Conservation (phyloP, 1,284 basidiomycete genomes). For the Ceratobasidium sp. region DNA sequence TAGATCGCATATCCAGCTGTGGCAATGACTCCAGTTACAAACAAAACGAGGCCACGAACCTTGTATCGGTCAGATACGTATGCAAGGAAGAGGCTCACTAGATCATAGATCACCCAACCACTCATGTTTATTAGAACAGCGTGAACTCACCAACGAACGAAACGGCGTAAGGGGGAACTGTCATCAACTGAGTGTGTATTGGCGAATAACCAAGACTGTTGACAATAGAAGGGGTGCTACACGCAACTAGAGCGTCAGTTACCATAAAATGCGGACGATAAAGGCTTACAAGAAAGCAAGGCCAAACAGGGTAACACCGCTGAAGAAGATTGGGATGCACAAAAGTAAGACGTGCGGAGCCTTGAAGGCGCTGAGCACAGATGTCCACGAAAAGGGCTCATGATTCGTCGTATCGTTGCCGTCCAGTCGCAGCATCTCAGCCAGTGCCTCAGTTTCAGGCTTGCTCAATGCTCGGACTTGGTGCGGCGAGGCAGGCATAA, state of each 20-base stretch:
- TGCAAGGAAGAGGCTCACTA: slow-evolving; percentile 50
- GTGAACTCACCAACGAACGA: slow-evolving; percentile 46
- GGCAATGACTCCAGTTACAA: slow-evolving; percentile 49
- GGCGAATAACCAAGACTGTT: slow-evolving; percentile 45
- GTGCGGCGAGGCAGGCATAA: slow-evolving; percentile 44
- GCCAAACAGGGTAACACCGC: slow-evolving; percentile 41
- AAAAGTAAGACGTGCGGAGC: slow-evolving; percentile 40
- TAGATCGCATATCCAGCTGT: slow-evolving; percentile 56
- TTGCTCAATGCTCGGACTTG: slow-evolving; percentile 29
- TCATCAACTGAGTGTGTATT: slow-evolving; percentile 46
- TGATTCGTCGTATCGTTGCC: slow-evolving; percentile 34
- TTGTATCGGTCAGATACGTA: slow-evolving; percentile 51
- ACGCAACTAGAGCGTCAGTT: background rate
- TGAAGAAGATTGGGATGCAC: slow-evolving; percentile 40
- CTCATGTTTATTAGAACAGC: background rate
- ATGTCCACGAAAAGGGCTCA: slow-evolving; percentile 35
- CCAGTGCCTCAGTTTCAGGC: slow-evolving; percentile 34
- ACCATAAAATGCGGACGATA: background rate
- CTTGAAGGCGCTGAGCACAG: slow-evolving; percentile 35
- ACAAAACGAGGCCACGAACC: slow-evolving; percentile 50
- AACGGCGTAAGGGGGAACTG: slow-evolving; percentile 53
- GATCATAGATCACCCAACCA: background rate
- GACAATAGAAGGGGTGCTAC: slow-evolving; percentile 30
- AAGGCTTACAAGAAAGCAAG: slow-evolving; percentile 44
- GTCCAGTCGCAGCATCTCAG: slow-evolving; percentile 35